Evolutionary conservation across 2,329 filamentous ascomycete species (phyloP).

Genomic region (Aureobasidium uvarum): DNA sequence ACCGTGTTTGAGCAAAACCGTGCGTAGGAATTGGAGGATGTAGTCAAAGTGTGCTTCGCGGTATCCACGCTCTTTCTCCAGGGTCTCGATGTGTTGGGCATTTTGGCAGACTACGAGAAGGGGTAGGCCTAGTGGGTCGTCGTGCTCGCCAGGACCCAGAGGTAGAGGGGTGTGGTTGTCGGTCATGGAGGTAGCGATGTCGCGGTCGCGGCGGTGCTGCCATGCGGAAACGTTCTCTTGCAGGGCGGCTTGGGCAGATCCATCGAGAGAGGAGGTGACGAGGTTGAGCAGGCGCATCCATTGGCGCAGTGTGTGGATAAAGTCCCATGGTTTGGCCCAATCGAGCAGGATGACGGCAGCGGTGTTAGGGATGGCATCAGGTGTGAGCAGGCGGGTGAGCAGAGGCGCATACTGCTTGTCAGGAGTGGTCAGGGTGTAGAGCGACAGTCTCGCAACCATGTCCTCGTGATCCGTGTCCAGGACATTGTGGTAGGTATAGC

Average conservation of each 20-base stretch:
- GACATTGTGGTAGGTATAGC: constrained; percentile 94
- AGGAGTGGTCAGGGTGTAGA: constrained; percentile 84
- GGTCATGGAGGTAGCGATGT: constrained; percentile 40
- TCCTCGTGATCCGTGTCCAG: constrained; percentile 94
- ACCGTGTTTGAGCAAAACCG: constrained; percentile 62
- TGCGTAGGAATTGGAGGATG: constrained; percentile 88
- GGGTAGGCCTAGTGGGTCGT: constrained; percentile 80
- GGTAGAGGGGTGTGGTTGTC: constrained; percentile 67
- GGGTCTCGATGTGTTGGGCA: constrained; percentile 83
- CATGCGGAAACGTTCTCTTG: constrained; percentile 80
- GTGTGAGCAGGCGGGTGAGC: constrained; percentile 78
- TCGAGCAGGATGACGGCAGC: constrained; percentile 81
- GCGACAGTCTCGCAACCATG: constrained; percentile 81
- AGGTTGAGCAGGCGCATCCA: constrained; percentile 84
- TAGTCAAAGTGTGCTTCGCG: constrained; percentile 97
- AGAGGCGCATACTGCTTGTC: constrained; percentile 79
- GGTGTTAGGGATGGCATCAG: constrained; percentile 76
- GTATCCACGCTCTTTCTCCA: constrained; percentile 90
- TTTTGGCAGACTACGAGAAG: constrained; percentile 96
- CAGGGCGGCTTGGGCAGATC: constrained; percentile 76
- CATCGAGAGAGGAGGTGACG: constrained; percentile 69
- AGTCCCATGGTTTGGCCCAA: constrained; percentile 91
- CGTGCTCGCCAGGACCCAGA: constrained; percentile 86
- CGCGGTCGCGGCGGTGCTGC: constrained; percentile 67
- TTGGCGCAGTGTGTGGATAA: constrained; percentile 82